phyloP scores from a whole-genome alignment of 768 basidiomycete species.

The Fomitopsis pulvina region DNA sequence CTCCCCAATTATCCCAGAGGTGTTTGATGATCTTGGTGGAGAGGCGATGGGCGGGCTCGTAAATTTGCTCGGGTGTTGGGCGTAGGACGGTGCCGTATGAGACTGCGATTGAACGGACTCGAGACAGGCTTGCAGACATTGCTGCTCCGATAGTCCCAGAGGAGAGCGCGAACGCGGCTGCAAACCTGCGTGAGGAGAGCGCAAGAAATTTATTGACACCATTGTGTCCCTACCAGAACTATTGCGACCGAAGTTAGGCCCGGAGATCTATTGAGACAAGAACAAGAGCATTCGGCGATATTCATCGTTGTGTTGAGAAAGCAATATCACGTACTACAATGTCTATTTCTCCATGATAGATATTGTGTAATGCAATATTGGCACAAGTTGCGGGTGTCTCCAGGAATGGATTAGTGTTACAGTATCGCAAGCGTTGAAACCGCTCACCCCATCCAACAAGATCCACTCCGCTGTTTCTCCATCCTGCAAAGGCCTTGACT shows the following conservation, averaged over 20 bases:
- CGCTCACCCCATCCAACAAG: constrained; percentile 72
- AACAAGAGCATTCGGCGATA: neutral
- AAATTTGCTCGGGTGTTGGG: constrained; percentile 52
- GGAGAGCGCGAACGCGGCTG: constrained; percentile 82
- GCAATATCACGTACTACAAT: constrained; percentile 55
- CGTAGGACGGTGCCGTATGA: constrained; percentile 79
- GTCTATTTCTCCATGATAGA: constrained; percentile 81
- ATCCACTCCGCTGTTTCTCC: constrained; percentile 90
- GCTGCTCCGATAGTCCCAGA: constrained; percentile 93
- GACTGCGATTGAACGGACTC: constrained; percentile 72
- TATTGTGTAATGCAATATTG: constrained; percentile 85
- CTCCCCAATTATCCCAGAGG: constrained; percentile 84
- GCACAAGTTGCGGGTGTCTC: constrained; percentile 90
- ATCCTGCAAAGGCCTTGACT: constrained; percentile 60
- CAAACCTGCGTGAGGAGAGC: neutral
- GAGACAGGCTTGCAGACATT: constrained; percentile 68
- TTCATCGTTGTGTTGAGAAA: neutral
- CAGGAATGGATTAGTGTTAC: neutral
- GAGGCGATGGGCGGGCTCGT: constrained; percentile 69
- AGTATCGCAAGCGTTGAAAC: neutral
- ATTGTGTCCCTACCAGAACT: constrained; percentile 31
- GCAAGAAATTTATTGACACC: neutral
- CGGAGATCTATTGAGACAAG: constrained; percentile 71
- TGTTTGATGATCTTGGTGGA: constrained; percentile 59
- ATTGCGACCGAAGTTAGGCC: constrained; percentile 82